Evolutionary conservation across 2,329 filamentous ascomycete species (phyloP).

Genomic region (Phoma herbarum): DNA sequence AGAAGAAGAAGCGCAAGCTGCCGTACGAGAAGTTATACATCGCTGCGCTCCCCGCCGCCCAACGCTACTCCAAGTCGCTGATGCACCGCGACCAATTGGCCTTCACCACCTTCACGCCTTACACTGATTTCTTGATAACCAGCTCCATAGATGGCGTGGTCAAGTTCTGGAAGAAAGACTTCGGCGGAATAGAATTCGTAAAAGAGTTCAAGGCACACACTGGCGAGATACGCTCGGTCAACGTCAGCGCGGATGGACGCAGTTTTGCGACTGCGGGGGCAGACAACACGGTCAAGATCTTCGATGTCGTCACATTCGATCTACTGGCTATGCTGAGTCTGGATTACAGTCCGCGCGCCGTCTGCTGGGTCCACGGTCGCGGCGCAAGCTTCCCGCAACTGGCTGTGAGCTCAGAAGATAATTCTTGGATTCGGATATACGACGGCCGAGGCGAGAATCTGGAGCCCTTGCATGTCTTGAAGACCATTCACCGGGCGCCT

Average conservation of each 20-base stretch:
- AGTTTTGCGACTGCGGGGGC: conserved; percentile 89
- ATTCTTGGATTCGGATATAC: conserved; percentile 79
- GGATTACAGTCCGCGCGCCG: conserved; percentile 75
- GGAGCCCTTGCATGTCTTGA: conserved; percentile 78
- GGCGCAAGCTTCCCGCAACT: conserved; percentile 88
- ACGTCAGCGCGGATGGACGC: conserved; percentile 85
- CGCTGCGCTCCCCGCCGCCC: conserved; percentile 81
- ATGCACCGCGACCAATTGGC: conserved; percentile 98
- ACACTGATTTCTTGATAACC: conserved; percentile 95
- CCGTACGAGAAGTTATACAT: conserved; percentile 96
- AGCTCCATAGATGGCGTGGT: conserved; percentile 94
- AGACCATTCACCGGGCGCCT: conserved; percentile 79
- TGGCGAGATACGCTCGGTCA: conserved; percentile 84
- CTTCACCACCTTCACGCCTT: conserved; percentile 86
- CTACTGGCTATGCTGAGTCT: conserved; percentile 72
- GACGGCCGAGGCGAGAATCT: conserved; percentile 87
- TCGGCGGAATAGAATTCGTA: conserved; percentile 91
- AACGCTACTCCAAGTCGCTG: conserved; percentile 88
- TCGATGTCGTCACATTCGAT: conserved; percentile 80
- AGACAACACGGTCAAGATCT: conserved; percentile 82
- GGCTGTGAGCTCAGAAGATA: conserved; percentile 79
- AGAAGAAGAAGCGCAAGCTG: conserved; percentile 90
- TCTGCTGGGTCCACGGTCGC: conserved; percentile 89
- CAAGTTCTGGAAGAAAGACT: conserved; percentile 99
- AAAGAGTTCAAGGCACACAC: conserved; percentile 95